Percentiles rank a stretch among this genome's conserved stretches.
Evolutionary conservation across 495 filamentous ascomycete genomes (phyloP).

Genomic region (Hypomontagnella monticulosa): DNA sequence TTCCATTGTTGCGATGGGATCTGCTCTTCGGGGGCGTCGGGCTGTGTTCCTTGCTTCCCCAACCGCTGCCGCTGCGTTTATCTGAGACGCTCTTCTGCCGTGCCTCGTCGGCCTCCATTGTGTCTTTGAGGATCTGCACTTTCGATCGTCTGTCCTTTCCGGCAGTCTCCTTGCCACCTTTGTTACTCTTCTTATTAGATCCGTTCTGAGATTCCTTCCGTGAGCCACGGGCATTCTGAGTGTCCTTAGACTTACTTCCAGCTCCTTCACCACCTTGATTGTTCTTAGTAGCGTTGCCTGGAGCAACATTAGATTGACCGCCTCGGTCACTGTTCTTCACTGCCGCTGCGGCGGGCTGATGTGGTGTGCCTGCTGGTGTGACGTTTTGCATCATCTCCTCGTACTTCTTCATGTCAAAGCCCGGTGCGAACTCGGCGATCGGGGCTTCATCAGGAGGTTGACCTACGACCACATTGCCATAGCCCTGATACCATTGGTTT

Average conservation of each 20-base stretch:
- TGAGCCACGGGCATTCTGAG: constrained; percentile 21
- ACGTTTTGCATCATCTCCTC: not conserved
- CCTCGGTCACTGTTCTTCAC: constrained; percentile 23
- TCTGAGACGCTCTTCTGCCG: not conserved
- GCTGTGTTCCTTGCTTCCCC: too few species aligned
- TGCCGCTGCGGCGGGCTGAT: not conserved
- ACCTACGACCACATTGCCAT: constrained; percentile 31
- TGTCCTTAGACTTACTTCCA: constrained; percentile 11
- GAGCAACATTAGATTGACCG: constrained; percentile 40
- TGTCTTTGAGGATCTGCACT: not conserved
- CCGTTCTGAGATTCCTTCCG: constrained; percentile 3
- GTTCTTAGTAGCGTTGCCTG: constrained; percentile 12
- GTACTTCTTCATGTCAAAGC: not conserved
- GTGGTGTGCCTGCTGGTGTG: not conserved
- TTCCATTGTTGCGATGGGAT: too few species aligned
- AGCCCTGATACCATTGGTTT: constrained; percentile 34
- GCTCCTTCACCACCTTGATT: not conserved
- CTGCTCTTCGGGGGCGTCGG: too few species aligned
- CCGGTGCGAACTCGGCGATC: constrained; percentile 7
- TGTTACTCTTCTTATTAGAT: not conserved
- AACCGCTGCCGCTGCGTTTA: not conserved
- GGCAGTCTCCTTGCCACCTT: not conserved
- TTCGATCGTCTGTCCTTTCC: not conserved
- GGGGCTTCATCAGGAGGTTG: constrained; percentile 4
- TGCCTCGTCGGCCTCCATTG: constrained; percentile 7